Evolutionary conservation across 1,284 basidiomycete genomes (phyloP), one percentile per base, ranked within the genome.

Genomic region (Apiotrichum laibachii): DNA sequence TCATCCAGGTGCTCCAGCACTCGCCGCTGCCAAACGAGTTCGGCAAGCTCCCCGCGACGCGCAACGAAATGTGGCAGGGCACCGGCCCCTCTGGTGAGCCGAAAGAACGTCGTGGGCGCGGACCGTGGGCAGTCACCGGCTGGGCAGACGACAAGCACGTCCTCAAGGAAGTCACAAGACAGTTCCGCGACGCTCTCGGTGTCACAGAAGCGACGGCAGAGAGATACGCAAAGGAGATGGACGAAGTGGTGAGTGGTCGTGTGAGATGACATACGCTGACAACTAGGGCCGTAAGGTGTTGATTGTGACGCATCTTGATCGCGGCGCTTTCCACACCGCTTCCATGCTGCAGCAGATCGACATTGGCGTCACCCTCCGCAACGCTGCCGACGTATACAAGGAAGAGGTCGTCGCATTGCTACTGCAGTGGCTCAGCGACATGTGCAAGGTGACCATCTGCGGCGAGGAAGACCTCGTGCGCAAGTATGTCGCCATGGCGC

Each of bases 61-160:
- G 89, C 72, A 83, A 83, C 0, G 86, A 88, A 52, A 67, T 76
- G 67, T 56, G 46, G 31, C 35, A 58, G 18, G 57, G 60, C n/a
- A 62, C 56, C 9, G 51, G 50, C 7, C 59, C 59, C 18, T 71
- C 69, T 8, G 72, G 65, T 35, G 69, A 72, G 56, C 57, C 70
- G 2, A 63, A 53, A 43, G 69, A 72, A 1, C 48, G 48, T n/a
- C 57, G 72, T 53, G 64, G 63, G 15, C 86, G 85, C 64, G 88
- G 94, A 63, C 84, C 89, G 37, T 95, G 87, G 76, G 87, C 89
- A 22, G 84, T 98, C 55, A 82, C 96, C 19, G 79, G 98, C 2
- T 98, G 93, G 93, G 94, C 96, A 76, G 95, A 98, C 78, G 96
- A 99, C 77, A 96, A 93, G 68, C 96, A 98, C 76, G 93, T 91